Evolutionary conservation across 495 filamentous ascomycete species (phyloP).

Genomic region (Melanomma pulvis-pyrius): DNA sequence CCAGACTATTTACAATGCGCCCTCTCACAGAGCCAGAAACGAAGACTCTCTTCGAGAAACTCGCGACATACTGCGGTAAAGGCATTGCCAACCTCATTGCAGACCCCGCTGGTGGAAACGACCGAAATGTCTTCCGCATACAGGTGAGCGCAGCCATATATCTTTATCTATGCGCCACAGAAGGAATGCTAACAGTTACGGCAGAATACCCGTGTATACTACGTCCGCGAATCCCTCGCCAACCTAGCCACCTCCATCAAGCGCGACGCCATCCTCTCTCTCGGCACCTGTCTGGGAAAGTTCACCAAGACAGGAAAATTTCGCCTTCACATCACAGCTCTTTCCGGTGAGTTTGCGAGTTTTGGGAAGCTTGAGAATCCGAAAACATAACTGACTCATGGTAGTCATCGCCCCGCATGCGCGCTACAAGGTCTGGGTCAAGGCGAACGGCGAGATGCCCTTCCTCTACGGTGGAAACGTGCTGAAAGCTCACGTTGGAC

Average conservation of each 20-base stretch:
- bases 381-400: too few relatives aligned
- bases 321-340: constrained; percentile 77
- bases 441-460: constrained; percentile 92
- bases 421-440: constrained; percentile 92
- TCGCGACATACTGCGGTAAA: constrained; percentile 79
- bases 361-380: too few relatives aligned
- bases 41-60: constrained; percentile 70
- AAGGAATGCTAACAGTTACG: constrained; percentile 1
- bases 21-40: constrained; percentile 70
- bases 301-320: constrained; percentile 93
- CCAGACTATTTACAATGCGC: constrained; percentile 59
- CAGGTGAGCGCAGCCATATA: constrained; percentile 15
- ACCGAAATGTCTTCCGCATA: constrained; percentile 79
- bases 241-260: constrained; percentile 86
- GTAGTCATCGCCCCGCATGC: constrained; percentile 87
- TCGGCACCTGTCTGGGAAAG: constrained; percentile 68
- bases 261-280: constrained; percentile 73
- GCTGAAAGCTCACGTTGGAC: constrained; percentile 86
- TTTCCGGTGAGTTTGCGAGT: too few relatives aligned
- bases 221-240: constrained; percentile 80
- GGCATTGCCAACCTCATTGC: constrained; percentile 81
- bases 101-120: constrained; percentile 58
- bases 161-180: neutral
- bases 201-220: constrained; percentile 72
- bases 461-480: constrained; percentile 90